phyloP scores from a whole-genome alignment of 306 rosid genomes.

The Vigna unguiculata region DNA sequence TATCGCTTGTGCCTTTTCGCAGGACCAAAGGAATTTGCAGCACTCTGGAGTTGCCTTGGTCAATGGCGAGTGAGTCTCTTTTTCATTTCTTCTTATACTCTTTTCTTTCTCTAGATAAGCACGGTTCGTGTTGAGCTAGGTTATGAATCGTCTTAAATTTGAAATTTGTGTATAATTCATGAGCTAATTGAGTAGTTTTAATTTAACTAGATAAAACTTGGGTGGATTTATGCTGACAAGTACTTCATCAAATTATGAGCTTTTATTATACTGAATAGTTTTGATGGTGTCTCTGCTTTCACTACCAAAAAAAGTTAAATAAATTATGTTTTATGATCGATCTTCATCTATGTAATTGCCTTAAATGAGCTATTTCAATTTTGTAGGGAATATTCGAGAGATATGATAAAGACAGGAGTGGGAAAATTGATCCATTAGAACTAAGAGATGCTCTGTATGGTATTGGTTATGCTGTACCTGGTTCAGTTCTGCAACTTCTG shows the following conservation, averaged over 20 bases:
- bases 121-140: not conserved
- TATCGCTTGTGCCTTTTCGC: conserved; percentile 38
- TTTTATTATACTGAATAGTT: too few species aligned
- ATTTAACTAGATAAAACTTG: not conserved
- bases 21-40: conserved; percentile 85
- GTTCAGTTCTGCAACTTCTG: conserved; percentile 74
- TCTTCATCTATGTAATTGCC: conserved; percentile 7
- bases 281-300: too few species aligned
- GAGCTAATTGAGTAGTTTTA: too few species aligned
- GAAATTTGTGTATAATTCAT: not conserved
- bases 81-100: conserved; percentile 7
- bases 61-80: conserved; percentile 79
- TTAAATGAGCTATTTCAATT: conserved; percentile 30
- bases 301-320: too few species aligned
- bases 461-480: conserved; percentile 76
- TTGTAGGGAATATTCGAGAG: conserved; percentile 79
- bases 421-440: conserved; percentile 81
- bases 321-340: not conserved
- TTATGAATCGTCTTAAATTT: not conserved
- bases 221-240: not conserved
- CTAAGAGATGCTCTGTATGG: conserved; percentile 91
- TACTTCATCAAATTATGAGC: too few species aligned
- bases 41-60: conserved; percentile 84
- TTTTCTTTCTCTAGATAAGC: not conserved
- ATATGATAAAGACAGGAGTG: conserved; percentile 87